Evolutionary conservation across 768 basidiomycete species (phyloP).

Genomic region (Thelephora aurantiotincta): DNA sequence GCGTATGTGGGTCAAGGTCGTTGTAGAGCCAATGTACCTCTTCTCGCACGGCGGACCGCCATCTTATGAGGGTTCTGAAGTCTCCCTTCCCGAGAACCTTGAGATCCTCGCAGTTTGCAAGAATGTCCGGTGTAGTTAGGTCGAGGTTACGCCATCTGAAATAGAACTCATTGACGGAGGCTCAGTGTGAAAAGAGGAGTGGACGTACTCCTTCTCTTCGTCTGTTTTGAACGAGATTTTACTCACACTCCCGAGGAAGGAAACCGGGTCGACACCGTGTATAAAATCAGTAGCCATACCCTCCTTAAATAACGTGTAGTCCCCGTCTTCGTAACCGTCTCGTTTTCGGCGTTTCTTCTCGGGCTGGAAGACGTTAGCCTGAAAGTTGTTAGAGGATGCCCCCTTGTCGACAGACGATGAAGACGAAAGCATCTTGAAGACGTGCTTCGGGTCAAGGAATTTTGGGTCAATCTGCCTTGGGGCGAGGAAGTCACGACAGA

Average conservation of each 20-base stretch:
- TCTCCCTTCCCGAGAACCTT: conserved; percentile 97
- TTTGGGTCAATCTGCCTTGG: conserved; percentile 95
- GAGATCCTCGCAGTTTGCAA: conserved; percentile 77
- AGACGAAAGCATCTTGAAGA: conserved; percentile 81
- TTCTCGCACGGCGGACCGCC: conserved; percentile 78
- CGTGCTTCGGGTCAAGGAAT: conserved; percentile 93
- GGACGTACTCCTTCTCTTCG: conserved; percentile 67
- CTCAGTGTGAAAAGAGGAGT: not conserved
- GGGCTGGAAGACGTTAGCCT: conserved; percentile 91
- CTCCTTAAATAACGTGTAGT: conserved; percentile 79
- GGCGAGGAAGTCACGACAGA: conserved; percentile 88
- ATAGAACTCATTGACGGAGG: conserved; percentile 2
- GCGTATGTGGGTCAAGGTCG: not conserved
- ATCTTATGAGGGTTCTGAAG: conserved; percentile 86
- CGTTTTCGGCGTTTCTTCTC: conserved; percentile 90
- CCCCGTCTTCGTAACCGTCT: conserved; percentile 91
- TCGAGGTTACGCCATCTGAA: conserved; percentile 59
- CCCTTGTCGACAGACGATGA: conserved; percentile 34
- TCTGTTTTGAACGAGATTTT: conserved; percentile 65
- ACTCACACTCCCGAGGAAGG: conserved; percentile 65
- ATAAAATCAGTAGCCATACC: conserved; percentile 62
- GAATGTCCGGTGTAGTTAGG: conserved; percentile 67
- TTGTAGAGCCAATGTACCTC: conserved; percentile 39
- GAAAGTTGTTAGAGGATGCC: conserved; percentile 47
- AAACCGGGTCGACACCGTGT: conserved; percentile 53